Evolutionary conservation across 345 rosid species (phyloP).

Genomic region (Eucalyptus erythrocorys): DNA sequence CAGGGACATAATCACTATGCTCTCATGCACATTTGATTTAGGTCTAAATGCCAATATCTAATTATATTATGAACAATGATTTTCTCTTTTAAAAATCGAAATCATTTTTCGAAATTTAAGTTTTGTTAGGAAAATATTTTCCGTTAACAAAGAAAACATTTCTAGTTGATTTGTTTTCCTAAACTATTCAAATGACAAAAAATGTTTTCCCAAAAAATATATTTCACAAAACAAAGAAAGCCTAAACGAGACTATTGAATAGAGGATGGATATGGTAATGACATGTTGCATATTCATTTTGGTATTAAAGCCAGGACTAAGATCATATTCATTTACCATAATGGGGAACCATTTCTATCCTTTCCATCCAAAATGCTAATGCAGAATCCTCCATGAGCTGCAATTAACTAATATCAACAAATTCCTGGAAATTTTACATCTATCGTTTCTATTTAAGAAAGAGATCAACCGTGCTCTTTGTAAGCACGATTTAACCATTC

Average conservation of each 20-base stretch:
- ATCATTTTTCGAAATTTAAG: too few species aligned
- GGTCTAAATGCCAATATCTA: not conserved
- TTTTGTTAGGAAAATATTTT: too few species aligned
- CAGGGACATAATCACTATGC: not conserved
- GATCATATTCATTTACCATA: not conserved
- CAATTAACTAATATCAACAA: too few species aligned
- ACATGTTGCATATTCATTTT: not conserved
- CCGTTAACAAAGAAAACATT: too few species aligned
- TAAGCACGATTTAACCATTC: not conserved
- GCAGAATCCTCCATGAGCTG: not conserved
- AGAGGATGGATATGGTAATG: not conserved
- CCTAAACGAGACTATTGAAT: not conserved
- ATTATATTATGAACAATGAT: too few species aligned
- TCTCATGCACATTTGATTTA: not conserved
- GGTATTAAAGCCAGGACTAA: not conserved
- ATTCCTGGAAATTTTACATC: not conserved
- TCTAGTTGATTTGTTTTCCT: fast-evolving
- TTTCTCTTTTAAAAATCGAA: not conserved
- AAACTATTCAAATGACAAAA: too few species aligned
- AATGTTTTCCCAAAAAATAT: too few species aligned
- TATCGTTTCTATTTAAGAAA: not conserved
- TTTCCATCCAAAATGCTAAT: not conserved
- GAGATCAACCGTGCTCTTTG: not conserved
- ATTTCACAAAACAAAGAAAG: too few species aligned
- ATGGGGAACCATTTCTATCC: not conserved